Conservation (phyloP, 2,329 filamentous ascomycete genomes). For the Alternaria atra region DNA sequence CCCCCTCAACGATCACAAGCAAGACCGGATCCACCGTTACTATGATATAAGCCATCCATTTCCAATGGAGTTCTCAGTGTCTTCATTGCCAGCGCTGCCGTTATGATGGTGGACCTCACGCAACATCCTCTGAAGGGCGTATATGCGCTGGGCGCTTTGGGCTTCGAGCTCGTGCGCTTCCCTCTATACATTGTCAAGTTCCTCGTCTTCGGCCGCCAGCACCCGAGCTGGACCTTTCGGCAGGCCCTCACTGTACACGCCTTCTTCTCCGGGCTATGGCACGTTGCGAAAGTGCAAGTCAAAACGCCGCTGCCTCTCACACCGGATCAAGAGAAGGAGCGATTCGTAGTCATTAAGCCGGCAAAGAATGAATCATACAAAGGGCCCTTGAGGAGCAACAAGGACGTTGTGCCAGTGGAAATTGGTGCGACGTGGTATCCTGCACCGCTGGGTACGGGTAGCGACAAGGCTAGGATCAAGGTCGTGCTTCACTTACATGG, state of each 20-base stretch:
- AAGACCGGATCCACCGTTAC: not conserved
- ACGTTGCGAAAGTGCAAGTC: constrained; percentile 40
- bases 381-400: constrained; percentile 42
- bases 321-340: constrained; percentile 51
- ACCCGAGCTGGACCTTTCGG: constrained; percentile 51
- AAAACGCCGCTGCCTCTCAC: constrained; percentile 44
- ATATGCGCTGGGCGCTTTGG: constrained; percentile 49
- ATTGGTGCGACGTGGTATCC: constrained; percentile 58
- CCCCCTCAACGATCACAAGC: not conserved
- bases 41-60: not conserved
- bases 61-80: not conserved
- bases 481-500: constrained; percentile 61
- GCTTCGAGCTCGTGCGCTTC: constrained; percentile 47
- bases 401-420: constrained; percentile 46
- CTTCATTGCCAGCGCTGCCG: not conserved
- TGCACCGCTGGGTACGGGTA: constrained; percentile 23
- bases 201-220: constrained; percentile 48
- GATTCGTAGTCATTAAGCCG: constrained; percentile 48
- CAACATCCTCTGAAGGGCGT: constrained; percentile 53
- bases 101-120: constrained; percentile 29
- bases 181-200: constrained; percentile 55
- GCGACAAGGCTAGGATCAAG: constrained; percentile 28
- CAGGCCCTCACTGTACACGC: constrained; percentile 51
- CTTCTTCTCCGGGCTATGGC: constrained; percentile 45
- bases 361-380: constrained; percentile 33